Conservation (phyloP, 495 filamentous ascomycete species). For the Niebla homalea region DNA sequence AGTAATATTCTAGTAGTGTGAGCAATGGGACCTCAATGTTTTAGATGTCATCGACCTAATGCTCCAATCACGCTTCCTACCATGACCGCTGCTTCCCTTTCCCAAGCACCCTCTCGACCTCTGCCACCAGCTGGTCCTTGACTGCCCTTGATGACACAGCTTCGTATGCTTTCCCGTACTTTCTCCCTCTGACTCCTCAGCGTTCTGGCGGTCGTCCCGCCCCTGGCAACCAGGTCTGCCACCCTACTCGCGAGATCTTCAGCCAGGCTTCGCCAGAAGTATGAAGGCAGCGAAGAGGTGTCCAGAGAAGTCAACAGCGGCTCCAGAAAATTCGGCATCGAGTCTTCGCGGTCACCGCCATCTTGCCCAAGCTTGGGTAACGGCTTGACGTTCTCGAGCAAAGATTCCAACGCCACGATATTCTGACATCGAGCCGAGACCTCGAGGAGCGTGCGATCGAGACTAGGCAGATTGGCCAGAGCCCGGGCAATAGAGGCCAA, state of each 20-base stretch:
- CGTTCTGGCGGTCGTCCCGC: constrained; percentile 71
- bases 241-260: constrained; percentile 62
- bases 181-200: constrained; percentile 61
- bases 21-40: too few relatives aligned
- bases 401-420: constrained; percentile 69
- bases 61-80: constrained; percentile 56
- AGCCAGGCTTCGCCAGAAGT: constrained; percentile 84
- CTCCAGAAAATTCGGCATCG: constrained; percentile 46
- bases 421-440: constrained; percentile 79
- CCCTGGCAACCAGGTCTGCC: constrained; percentile 66
- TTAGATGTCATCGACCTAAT: constrained; percentile 28
- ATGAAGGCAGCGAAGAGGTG: constrained; percentile 72
- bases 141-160: constrained; percentile 67
- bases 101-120: constrained; percentile 47
- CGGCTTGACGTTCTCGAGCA: constrained; percentile 53
- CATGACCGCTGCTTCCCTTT: constrained; percentile 93
- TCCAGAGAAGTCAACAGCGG: constrained; percentile 69
- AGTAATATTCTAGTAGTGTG: too few relatives aligned
- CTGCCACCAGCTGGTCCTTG: constrained; percentile 40
- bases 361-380: constrained; percentile 42
- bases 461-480: constrained; percentile 63
- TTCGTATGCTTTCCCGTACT: constrained; percentile 62
- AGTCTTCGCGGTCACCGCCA: constrained; percentile 2
- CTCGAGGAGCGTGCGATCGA: constrained; percentile 73
- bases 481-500: constrained; percentile 56